Conservation (phyloP, 306 rosid genomes). For the Abrus pulchellus region DNA sequence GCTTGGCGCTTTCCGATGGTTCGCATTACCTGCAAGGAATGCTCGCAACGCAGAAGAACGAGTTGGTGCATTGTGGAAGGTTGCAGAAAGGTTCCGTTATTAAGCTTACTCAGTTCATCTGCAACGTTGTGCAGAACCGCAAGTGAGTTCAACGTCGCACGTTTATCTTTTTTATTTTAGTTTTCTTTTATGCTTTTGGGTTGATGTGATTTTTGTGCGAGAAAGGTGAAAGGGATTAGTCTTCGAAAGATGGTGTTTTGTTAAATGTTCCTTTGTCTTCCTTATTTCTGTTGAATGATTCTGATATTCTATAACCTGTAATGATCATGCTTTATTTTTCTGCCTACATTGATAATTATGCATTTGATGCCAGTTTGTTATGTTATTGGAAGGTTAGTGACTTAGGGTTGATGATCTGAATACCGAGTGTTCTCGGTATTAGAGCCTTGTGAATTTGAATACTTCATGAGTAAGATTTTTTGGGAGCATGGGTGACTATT, state of each 20-base stretch:
- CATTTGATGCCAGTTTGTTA: neutral
- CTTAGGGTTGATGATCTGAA: neutral
- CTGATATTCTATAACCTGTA: neutral
- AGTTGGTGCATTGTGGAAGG: conserved; percentile 56
- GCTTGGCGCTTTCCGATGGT: conserved; percentile 78
- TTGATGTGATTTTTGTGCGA: neutral
- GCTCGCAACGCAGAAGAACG: conserved; percentile 76
- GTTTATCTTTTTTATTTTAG: neutral
- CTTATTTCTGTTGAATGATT: neutral
- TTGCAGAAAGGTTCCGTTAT: conserved; percentile 78
- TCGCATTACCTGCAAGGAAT: conserved; percentile 71
- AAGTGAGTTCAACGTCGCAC: conserved; percentile 51
- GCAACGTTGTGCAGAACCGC: conserved; percentile 73
- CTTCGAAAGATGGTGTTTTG: neutral
- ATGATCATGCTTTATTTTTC: neutral
- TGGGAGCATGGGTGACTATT: neutral
- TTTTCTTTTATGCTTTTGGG: neutral
- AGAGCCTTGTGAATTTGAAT: conserved; percentile 6
- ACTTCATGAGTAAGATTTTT: neutral
- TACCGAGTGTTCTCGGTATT: neutral
- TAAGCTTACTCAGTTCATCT: conserved; percentile 59
- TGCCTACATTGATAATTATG: neutral
- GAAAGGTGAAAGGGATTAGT: neutral
- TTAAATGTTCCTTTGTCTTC: neutral
- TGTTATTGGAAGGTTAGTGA: neutral